Evolutionary conservation across 495 filamentous ascomycete genomes (phyloP), one percentile per base, ranked within the genome.

Genomic region (Lepidopterella palustris): DNA sequence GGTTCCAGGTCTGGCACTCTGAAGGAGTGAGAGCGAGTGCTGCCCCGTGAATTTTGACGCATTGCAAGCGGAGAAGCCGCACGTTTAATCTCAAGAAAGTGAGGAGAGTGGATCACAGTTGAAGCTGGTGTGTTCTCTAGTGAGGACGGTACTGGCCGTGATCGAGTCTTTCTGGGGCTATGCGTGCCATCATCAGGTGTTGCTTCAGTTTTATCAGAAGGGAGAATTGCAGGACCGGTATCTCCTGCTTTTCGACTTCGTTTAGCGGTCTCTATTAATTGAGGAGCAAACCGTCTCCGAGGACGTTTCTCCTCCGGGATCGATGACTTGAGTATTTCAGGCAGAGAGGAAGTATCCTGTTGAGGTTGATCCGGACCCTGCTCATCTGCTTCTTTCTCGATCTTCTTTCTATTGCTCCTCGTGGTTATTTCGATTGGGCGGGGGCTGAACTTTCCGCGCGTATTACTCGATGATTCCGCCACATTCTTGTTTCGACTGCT

Each of bases 221-320:
- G 67, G 5, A 67, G 58, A 25, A 73, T 45, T 35, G 62, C 61
- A 28, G 61, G 59, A 23, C 39, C 53, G 15, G 63, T 24, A 53
- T 72, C 63, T 51, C 69, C 68, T 54, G 70, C 67, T 66, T 76
- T 69, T 61, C 77, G 72, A n/a, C 77, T 79, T 35, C 77, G 76
- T 55, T 70, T 73, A 2, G 75, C 77, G 3, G 80, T 84, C 67
- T 82, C 82, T 48, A 85, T 79, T 26, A 85, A 69, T 53, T 84
- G 76, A 1, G 82, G 84, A 23, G 76, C 72, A 60, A 85, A 86
- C 61, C 73, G 79, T 51, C 79, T 63, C 71, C 60, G 69, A 48
- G 56, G 63, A 21, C 48, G 50, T 21, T 51, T 53, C 31, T 57
- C 23, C 20, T 35, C 24, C 49, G 28, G 21, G 23, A 15, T 5